Conservation (phyloP, 2,329 filamentous ascomycete genomes). For the Tolypocladium album region DNA sequence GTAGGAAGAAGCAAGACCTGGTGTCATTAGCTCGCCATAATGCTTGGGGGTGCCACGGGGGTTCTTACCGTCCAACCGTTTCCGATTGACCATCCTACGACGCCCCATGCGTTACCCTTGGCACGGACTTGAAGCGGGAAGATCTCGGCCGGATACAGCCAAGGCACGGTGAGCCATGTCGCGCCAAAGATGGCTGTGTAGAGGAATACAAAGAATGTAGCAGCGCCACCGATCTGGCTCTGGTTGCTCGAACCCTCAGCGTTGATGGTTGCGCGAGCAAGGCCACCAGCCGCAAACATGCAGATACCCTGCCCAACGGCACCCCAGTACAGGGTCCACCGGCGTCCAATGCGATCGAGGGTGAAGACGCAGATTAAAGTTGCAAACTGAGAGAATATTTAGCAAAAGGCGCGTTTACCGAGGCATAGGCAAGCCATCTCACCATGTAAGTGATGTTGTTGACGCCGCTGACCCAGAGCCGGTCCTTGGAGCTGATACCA, state of each 20-base stretch:
- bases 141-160: constrained; percentile 62
- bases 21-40: neutral
- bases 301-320: constrained; percentile 51
- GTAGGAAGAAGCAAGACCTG: constrained; percentile 39
- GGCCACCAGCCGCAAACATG: constrained; percentile 57
- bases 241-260: constrained; percentile 29
- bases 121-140: constrained; percentile 62
- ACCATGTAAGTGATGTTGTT: constrained; percentile 40
- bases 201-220: constrained; percentile 59
- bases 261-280: constrained; percentile 39
- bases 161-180: constrained; percentile 41
- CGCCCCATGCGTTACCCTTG: constrained; percentile 66
- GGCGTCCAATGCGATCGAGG: constrained; percentile 55
- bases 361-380: constrained; percentile 62
- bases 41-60: constrained; percentile 9
- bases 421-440: neutral
- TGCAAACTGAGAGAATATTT: constrained; percentile 28
- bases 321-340: constrained; percentile 62
- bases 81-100: constrained; percentile 66
- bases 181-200: constrained; percentile 31
- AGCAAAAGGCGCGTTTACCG: neutral
- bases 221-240: constrained; percentile 49
- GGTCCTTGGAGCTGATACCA: constrained; percentile 49
- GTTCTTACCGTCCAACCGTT: constrained; percentile 46
- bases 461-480: constrained; percentile 51